phyloP scores from a whole-genome alignment of 441 rosid species.

The Melastoma candidum region DNA sequence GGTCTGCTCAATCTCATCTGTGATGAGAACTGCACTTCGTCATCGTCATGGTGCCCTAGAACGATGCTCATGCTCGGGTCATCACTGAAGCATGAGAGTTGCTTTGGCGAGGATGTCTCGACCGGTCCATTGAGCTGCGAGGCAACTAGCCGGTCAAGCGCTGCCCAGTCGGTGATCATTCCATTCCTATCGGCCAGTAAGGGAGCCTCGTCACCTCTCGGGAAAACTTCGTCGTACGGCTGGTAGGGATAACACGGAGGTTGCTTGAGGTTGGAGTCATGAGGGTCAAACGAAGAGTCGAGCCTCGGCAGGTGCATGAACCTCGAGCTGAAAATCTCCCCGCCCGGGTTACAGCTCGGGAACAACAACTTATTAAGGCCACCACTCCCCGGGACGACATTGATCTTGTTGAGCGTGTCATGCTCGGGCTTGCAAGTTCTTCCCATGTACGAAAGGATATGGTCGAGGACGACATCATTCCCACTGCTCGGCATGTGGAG shows the following conservation, averaged over 20 bases:
- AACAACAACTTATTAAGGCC: too few relatives aligned
- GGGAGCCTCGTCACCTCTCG: conserved; percentile 17
- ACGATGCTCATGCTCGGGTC: conserved; percentile 2
- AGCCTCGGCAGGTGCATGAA: conserved; percentile 18
- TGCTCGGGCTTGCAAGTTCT: conserved; percentile 4
- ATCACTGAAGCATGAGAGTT: too few relatives aligned
- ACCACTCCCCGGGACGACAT: not conserved
- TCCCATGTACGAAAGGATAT: conserved; percentile 15
- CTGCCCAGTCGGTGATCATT: conserved; percentile 28
- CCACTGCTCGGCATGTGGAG: conserved; percentile 1
- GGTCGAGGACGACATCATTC: conserved; percentile 15
- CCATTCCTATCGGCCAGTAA: conserved; percentile 18
- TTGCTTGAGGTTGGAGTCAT: conserved; percentile 20
- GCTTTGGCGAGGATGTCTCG: not conserved
- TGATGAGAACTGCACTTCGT: conserved; percentile 3
- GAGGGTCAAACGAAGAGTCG: conserved; percentile 15
- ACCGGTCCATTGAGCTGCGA: conserved; percentile 20
- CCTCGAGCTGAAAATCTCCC: conserved; percentile 3
- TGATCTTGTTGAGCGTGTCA: not conserved
- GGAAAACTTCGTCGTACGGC: conserved; percentile 30
- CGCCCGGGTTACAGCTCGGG: too few relatives aligned
- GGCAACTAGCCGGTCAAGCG: conserved; percentile 26
- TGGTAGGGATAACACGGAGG: conserved; percentile 21
- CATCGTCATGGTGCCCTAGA: not conserved
- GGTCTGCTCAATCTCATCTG: conserved; percentile 13